Conservation (phyloP, 2,329 filamentous ascomycete species). For the Cercospora zeae-maydis region DNA sequence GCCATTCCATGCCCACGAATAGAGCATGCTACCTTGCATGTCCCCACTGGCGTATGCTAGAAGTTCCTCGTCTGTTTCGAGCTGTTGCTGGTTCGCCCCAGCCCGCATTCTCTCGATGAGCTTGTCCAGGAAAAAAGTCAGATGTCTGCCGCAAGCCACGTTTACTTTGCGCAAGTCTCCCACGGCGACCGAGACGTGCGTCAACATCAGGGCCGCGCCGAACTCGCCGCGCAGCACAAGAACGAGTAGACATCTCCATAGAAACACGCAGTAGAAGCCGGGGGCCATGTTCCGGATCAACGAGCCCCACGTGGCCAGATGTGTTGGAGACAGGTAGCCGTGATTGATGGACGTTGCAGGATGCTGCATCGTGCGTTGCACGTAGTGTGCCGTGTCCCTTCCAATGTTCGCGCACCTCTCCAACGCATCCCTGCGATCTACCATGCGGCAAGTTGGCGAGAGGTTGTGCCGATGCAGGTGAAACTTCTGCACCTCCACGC, state of each 20-base stretch:
- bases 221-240: conserved; percentile 72
- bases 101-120: conserved; percentile 57
- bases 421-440: conserved; percentile 67
- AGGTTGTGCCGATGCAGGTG: conserved; percentile 87
- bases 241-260: conserved; percentile 83
- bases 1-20: conserved; percentile 74
- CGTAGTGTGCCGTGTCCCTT: conserved; percentile 72
- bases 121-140: conserved; percentile 73
- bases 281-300: conserved; percentile 65
- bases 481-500: conserved; percentile 78
- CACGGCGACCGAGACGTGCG: conserved; percentile 68
- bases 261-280: conserved; percentile 72
- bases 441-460: conserved; percentile 62
- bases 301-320: conserved; percentile 48
- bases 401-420: conserved; percentile 72
- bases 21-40: conserved; percentile 72
- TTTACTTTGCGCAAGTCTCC: conserved; percentile 70
- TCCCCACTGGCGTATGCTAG: conserved; percentile 83
- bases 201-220: conserved; percentile 67
- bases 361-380: conserved; percentile 61
- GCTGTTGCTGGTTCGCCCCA: conserved; percentile 37
- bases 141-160: conserved; percentile 72
- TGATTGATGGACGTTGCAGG: conserved; percentile 23
- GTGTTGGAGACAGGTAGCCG: conserved; percentile 32
- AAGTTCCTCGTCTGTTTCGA: conserved; percentile 77